A percentile compares a stretch with the other conserved stretches of the same genome.
Conservation (phyloP, 1,139 yeast genomes). For the Taphrina deformans region DNA sequence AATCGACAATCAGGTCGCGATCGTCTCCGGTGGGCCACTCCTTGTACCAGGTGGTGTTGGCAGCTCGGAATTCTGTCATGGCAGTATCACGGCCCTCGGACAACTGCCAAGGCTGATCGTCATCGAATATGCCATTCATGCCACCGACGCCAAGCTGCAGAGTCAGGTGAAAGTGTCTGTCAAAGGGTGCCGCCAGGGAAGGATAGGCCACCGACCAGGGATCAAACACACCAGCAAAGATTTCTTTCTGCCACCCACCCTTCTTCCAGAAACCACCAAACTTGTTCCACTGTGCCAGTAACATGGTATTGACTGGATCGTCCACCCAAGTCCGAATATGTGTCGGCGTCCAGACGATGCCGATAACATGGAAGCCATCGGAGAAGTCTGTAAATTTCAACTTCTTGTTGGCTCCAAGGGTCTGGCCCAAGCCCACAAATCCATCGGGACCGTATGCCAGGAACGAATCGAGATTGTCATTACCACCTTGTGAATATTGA, state of each 20-base stretch:
- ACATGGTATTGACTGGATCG: slow-evolving; percentile 36
- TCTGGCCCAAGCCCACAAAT: slow-evolving; percentile 11
- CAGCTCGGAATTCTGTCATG: slow-evolving; percentile 10
- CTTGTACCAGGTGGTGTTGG: slow-evolving; percentile 11
- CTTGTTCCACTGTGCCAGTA: slow-evolving; percentile 35
- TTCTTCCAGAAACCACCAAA: slow-evolving; percentile 35
- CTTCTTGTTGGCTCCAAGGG: slow-evolving; percentile 27
- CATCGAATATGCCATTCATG: slow-evolving; percentile 38
- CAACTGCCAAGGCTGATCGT: slow-evolving; percentile 35
- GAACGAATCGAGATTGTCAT: slow-evolving; percentile 36
- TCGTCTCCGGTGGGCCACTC: slow-evolving; percentile 32
- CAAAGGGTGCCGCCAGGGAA: slow-evolving; percentile 37
- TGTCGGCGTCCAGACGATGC: slow-evolving; percentile 38
- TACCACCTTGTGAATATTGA: slow-evolving; percentile 35
- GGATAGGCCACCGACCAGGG: slow-evolving; percentile 35
- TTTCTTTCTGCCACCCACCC: slow-evolving; percentile 34
- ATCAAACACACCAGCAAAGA: slow-evolving; percentile 34
- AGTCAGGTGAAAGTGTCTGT: slow-evolving; percentile 37
- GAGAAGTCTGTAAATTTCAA: slow-evolving; percentile 22
- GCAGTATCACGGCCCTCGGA: slow-evolving; percentile 23
- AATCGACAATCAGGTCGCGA: slow-evolving; percentile 28
- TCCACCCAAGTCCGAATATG: slow-evolving; percentile 38
- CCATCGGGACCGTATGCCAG: slow-evolving; percentile 38
- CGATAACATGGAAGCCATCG: slow-evolving; percentile 37
- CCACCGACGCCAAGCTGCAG: slow-evolving; percentile 39